Percentiles rank a stretch among this genome's conserved stretches.
Evolutionary conservation across 495 filamentous ascomycete genomes (phyloP).

Genomic region (Aspergillus sclerotioniger): DNA sequence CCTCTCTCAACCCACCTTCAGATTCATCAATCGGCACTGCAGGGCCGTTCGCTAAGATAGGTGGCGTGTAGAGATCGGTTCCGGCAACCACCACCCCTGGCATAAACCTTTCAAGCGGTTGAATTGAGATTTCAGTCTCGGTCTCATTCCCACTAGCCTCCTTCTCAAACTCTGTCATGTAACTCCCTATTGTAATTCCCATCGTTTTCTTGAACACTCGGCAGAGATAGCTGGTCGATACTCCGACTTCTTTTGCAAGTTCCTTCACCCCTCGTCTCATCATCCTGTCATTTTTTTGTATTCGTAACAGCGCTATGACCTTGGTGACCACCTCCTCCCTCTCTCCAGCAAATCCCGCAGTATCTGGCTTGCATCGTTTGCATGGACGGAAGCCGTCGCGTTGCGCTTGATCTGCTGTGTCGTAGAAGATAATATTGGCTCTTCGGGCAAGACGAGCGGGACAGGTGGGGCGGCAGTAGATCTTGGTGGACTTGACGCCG

Average conservation of each 20-base stretch:
- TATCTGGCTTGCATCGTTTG: conserved; percentile 53
- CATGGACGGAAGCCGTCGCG: conserved; percentile 27
- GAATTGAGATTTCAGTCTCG: neutral
- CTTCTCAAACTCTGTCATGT: conserved; percentile 17
- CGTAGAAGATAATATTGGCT: conserved; percentile 51
- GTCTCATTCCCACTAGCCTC: conserved; percentile 1
- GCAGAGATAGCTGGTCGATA: conserved; percentile 19
- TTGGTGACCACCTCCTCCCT: conserved; percentile 17
- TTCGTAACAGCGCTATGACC: neutral
- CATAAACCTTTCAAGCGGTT: too few relatives aligned
- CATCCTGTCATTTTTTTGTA: neutral
- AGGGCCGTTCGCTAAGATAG: too few relatives aligned
- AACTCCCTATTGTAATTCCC: conserved; percentile 14
- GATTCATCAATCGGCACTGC: too few relatives aligned
- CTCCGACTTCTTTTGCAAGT: conserved; percentile 13
- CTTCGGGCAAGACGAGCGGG: conserved; percentile 52
- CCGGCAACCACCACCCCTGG: too few relatives aligned
- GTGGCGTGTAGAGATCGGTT: too few relatives aligned
- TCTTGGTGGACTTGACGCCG: conserved; percentile 53
- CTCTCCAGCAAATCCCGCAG: conserved; percentile 14
- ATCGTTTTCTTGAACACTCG: conserved; percentile 20
- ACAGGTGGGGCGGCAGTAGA: conserved; percentile 56
- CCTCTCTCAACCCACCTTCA: too few relatives aligned
- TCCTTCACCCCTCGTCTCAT: conserved; percentile 6
- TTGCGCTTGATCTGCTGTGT: conserved; percentile 22